These are phyloP conservation scores for Euphorbia lathyris DNA, from an alignment of 345 rosid species.

Conservation along the genomic window DNA sequence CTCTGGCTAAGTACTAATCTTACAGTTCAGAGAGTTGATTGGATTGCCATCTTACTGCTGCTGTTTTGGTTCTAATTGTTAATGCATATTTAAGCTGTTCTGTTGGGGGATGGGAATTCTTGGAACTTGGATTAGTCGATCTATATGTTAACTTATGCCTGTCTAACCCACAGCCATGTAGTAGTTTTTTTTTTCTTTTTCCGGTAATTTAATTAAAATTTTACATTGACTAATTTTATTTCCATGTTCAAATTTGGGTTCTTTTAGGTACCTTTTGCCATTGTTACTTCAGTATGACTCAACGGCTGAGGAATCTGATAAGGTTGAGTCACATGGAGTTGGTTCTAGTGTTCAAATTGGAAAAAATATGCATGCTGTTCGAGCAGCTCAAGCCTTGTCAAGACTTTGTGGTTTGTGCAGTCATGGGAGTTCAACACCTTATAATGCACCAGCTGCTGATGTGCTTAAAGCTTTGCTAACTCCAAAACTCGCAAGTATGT, in stretches of 20 bases:
- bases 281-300: constrained; percentile 96
- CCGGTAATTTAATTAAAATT: no score
- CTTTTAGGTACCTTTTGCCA: constrained; percentile 84
- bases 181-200: no score
- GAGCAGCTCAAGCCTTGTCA: constrained; percentile 86
- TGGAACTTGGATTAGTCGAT: background rate
- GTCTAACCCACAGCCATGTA: no score
- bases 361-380: constrained; percentile 85
- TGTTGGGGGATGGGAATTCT: background rate
- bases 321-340: constrained; percentile 78
- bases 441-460: constrained; percentile 65
- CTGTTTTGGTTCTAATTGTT: background rate
- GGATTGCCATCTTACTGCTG: background rate
- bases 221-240: background rate
- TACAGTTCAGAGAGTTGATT: background rate
- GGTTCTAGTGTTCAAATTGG: constrained; percentile 97
- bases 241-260: constrained; percentile 19
- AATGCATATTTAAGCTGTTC: background rate
- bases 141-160: background rate
- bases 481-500: constrained; percentile 89
- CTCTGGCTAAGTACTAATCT: background rate
- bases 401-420: constrained; percentile 81
- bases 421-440: constrained; percentile 61
- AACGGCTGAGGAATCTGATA: constrained; percentile 85
- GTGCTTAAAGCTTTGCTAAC: constrained; percentile 77